Evolutionary conservation across 805 yeast species (phyloP).

Genomic region (Monosporozyma yasuniensis): DNA sequence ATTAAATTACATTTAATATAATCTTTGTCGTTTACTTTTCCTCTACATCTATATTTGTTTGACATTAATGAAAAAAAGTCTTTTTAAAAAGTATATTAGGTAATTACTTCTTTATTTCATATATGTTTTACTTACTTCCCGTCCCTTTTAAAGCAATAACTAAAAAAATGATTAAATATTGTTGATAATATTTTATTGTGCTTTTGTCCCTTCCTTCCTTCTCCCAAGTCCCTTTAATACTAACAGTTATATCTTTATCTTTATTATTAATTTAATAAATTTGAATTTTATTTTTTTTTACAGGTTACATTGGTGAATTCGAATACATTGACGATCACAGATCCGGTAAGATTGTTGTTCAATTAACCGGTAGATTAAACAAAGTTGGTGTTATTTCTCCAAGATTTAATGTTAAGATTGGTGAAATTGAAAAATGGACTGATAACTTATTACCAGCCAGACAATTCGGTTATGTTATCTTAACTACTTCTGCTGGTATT

Average conservation of each 20-base stretch:
- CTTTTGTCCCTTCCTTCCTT: background rate
- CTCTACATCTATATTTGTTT: slow-evolving; percentile 37
- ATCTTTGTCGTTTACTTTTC: slow-evolving; percentile 56
- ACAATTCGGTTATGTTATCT: slow-evolving; percentile 95
- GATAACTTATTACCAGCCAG: slow-evolving; percentile 96
- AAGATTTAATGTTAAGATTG: slow-evolving; percentile 92
- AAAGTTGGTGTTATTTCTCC: slow-evolving; percentile 98
- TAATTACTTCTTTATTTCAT: background rate
- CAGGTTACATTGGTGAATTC: slow-evolving; percentile 87
- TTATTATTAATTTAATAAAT: background rate
- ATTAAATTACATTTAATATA: too few species aligned
- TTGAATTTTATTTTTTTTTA: background rate
- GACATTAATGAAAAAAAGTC: background rate
- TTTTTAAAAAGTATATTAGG: background rate
- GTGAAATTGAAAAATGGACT: slow-evolving; percentile 96
- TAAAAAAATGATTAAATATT: too few species aligned
- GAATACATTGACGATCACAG: slow-evolving; percentile 98
- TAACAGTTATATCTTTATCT: background rate
- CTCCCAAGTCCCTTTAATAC: background rate
- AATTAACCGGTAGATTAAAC: slow-evolving; percentile 95
- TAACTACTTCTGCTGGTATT: slow-evolving; percentile 98
- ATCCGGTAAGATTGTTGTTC: slow-evolving; percentile 94
- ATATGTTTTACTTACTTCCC: background rate
- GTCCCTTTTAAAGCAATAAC: too few species aligned
- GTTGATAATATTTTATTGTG: background rate